Evolutionary conservation across 1,284 basidiomycete species (phyloP).

Genomic region (Moniliophthora roreri): DNA sequence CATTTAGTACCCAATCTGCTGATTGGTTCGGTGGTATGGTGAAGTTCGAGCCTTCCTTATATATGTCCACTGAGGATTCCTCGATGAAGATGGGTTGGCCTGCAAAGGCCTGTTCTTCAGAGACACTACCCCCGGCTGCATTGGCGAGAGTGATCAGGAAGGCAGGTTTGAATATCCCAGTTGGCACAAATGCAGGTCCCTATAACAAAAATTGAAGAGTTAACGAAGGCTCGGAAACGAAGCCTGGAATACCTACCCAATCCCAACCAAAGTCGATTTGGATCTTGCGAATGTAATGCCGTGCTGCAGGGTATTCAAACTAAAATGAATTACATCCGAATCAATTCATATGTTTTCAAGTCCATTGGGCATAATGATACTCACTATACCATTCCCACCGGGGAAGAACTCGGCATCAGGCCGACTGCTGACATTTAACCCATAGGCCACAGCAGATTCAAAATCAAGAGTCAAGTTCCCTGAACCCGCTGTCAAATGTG

Average conservation of each 20-base stretch:
- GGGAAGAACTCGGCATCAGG: conserved; percentile 46
- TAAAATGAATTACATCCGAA: conserved; percentile 18
- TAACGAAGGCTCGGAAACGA: background rate
- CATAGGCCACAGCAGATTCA: conserved; percentile 54
- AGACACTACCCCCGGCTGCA: conserved; percentile 19
- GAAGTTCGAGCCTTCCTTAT: conserved; percentile 48
- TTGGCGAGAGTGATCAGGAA: conserved; percentile 43
- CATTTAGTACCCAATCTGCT: conserved; percentile 56
- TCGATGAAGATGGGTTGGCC: conserved; percentile 45
- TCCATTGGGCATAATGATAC: conserved; percentile 5
- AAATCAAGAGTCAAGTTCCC: conserved; percentile 50
- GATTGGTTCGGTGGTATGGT: conserved; percentile 36
- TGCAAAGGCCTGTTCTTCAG: conserved; percentile 20
- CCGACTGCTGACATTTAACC: conserved; percentile 48
- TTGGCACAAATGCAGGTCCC: conserved; percentile 59
- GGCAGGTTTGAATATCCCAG: conserved; percentile 54
- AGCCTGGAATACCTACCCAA: conserved; percentile 37
- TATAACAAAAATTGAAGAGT: conserved; percentile 19
- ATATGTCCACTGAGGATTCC: conserved; percentile 54
- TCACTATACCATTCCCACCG: conserved; percentile 19
- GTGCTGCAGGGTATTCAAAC: conserved; percentile 52
- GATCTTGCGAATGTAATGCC: conserved; percentile 50
- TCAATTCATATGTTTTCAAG: background rate
- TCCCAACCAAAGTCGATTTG: conserved; percentile 62
- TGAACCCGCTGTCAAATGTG: conserved; percentile 34